Base-by-base conservation (phyloP, 2,329 filamentous ascomycete genomes). In the Aurifilum marmelostoma region DNA sequence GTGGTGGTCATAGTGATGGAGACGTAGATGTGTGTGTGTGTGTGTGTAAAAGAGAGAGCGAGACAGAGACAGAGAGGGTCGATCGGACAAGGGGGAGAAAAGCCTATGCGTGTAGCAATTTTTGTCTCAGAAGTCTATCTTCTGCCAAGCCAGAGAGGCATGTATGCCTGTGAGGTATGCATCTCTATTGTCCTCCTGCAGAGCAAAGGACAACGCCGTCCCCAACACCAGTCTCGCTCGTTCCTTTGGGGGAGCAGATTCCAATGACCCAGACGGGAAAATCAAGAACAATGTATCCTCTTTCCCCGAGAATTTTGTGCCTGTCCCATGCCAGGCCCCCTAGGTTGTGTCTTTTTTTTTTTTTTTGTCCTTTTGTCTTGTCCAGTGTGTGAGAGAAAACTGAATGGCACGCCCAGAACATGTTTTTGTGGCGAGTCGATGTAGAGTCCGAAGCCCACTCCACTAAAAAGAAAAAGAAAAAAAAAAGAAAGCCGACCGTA, bases 131-230 rank as follows among this genome's bases (percentile, higher is more conserved):
- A 58, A 43, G 16, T 68, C 59, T 68, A 69, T 69, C 69, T 71
- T 66, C 67, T 64, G 69, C 63, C 63, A 63, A 61, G 50, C 60
- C 62, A 62, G n/a, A 68, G 60, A 39, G 29, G 63, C 37, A 21
- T 58, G 41, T 66, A 69, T 66, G 60, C 68, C 68, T 27, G n/a
- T 58, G 47, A 52, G 58, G 24, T 60, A 61, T 63, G 69, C 63
- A 61, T 68, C 41, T 68, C 66, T 68, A 63, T 69, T 66, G 52
- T 60, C 67, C 52, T 66, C 63, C 56, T 56, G 63, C 66, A 70
- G 58, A 67, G 61, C n/a, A 54, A 62, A 69, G 60, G 52, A 65
- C 37, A 71, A 63, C 41, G 59, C 59, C 63, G 21, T 7, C 16
- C 37, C 54, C 24, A 61, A 34, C 37, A 61, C 39, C 37, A n/a